Percentiles rank a stretch among this genome's conserved stretches.
These are phyloP conservation scores for Fusarium sp. DNA, from an alignment of 2,329 filamentous ascomycete genomes.

Conservation along the genomic window DNA sequence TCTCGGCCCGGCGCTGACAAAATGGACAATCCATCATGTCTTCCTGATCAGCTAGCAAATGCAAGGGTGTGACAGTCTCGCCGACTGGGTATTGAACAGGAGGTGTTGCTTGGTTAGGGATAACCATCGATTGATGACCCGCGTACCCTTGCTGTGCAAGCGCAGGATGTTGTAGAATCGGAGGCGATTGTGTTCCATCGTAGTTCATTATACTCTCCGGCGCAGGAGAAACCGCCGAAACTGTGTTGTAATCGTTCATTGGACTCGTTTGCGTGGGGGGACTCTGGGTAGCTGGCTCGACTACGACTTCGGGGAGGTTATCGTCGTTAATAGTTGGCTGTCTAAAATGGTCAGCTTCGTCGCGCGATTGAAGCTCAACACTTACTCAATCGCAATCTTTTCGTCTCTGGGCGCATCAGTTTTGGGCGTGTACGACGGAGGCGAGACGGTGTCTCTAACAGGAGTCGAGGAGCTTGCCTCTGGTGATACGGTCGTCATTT, in stretches of 20 bases:
- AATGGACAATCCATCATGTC: conserved; percentile 50
- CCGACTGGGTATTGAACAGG: conserved; percentile 2
- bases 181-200: conserved; percentile 35
- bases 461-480: conserved; percentile 23
- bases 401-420: conserved; percentile 24
- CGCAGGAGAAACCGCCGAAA: conserved; percentile 30
- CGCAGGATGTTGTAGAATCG: conserved; percentile 38
- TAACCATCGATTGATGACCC: conserved; percentile 31
- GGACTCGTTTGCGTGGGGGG: conserved; percentile 8
- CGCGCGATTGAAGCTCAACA: neutral
- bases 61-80: conserved; percentile 47
- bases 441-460: conserved; percentile 29
- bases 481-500: conserved; percentile 32
- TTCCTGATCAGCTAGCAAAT: conserved; percentile 46
- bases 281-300: conserved; percentile 2
- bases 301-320: conserved; percentile 48
- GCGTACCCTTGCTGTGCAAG: conserved; percentile 37
- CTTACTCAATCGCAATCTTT: conserved; percentile 44
- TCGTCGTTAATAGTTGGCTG: conserved; percentile 35
- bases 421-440: conserved; percentile 40
- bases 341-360: conserved; percentile 10
- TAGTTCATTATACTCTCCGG: conserved; percentile 18
- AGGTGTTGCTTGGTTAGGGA: conserved; percentile 4
- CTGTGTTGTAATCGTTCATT: conserved; percentile 7
- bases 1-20: conserved; percentile 43